Evolutionary conservation across 1,284 basidiomycete genomes (phyloP), one percentile per base, ranked within the genome.

Genomic region (Microbotryum lychnidis-dioicae): DNA sequence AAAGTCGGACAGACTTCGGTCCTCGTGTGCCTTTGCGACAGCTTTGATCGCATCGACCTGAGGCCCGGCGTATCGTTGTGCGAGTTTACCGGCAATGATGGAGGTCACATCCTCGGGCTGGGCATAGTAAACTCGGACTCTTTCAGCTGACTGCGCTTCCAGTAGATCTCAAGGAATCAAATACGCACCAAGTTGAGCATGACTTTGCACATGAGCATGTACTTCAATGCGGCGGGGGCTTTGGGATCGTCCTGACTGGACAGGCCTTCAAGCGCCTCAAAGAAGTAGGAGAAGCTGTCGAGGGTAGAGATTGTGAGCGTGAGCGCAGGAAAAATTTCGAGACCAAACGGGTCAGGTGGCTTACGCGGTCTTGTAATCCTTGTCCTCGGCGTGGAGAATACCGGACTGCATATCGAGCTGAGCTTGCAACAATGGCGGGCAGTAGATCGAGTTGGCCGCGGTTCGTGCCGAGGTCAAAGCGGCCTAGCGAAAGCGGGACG

Each of bases 171-270:
- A 27, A n/a, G n/a, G 6, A 37, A 37, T 31, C 18, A 20, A 29
- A 14, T 21, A 78, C 86, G 67, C 64, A 92, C 91, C 71, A 93
- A 75, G 72, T 92, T 92, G 71, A 97, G 81, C 94, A 98, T 98
- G 73, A 97, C 87, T 76, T 97, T 97, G 78, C 94, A 97, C 53
- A 97, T 78, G 16, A 97, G 80, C 92, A 97, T 96, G 77, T 97
- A 97, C 77, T 97, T 97, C 68, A 98, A 80, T 12, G 91, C 91
- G 4, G 83, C 82, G n/a, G 94, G 79, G 1, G 92, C 84, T 70
- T 69, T 77, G 65, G 75, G 68, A 62, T 81, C 79, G 54, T 81
- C 80, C 33, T 79, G 75, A 45, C 77, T 73, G 3, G 87, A 84
- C 65, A 90, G 87, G 2, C 89, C 91, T 71, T 98, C 94, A 68